Percentiles rank a stretch among this genome's conserved stretches.
phyloP scores from a whole-genome alignment of 108 stramenopile species.

The Schizochytrium sp. region DNA sequence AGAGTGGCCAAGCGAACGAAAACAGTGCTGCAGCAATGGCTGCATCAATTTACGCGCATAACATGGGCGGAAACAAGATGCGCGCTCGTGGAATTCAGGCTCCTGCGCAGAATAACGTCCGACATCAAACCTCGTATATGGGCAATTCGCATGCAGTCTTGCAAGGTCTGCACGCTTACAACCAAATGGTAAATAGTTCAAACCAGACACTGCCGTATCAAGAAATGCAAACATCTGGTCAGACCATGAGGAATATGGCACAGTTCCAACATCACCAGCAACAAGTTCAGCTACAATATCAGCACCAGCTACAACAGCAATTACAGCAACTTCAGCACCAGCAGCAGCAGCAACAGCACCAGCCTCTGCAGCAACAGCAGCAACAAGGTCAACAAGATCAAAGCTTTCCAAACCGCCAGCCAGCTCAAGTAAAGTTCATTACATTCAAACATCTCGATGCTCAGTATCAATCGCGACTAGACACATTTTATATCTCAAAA shows the following conservation, averaged over 20 bases:
- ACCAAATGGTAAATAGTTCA: no score
- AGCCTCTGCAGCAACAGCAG: not conserved
- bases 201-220: no score
- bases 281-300: not conserved
- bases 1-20: not conserved
- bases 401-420: not conserved
- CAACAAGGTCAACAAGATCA: not conserved
- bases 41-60: not conserved
- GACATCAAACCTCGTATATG: no score
- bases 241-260: no score
- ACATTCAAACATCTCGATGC: not conserved
- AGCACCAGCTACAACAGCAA: not conserved
- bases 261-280: no score
- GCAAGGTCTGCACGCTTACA: no score
- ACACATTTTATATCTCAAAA: not conserved
- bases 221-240: no score
- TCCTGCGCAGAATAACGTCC: no score
- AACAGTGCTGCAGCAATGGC: slow-evolving; percentile 19
- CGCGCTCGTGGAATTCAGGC: not conserved
- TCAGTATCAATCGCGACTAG: slow-evolving; percentile 5
- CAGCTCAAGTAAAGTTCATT: not conserved
- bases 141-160: no score
- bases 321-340: not conserved
- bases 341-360: not conserved
- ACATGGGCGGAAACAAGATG: not conserved